Percentiles rank a stretch among this genome's conserved stretches.
Evolutionary conservation across 805 yeast genomes (phyloP).

Genomic region (Wickerhamiella spandovensis): DNA sequence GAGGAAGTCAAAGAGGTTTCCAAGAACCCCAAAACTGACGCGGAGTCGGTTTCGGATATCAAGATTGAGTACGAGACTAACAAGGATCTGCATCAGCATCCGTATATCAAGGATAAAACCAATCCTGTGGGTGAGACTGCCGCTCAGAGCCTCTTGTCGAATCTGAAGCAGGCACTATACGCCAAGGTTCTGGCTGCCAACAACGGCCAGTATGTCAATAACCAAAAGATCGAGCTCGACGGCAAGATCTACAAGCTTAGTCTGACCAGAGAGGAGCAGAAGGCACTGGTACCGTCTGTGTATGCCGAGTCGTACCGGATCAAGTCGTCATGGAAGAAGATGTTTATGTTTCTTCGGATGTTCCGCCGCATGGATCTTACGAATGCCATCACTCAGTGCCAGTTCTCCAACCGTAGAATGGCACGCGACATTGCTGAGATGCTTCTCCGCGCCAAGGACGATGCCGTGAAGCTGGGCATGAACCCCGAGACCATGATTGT

Average conservation of each 20-base stretch:
- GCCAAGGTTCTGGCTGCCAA: slow-evolving; percentile 43
- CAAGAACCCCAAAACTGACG: neutral
- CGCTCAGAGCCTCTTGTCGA: slow-evolving; percentile 44
- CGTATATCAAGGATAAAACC: slow-evolving; percentile 12
- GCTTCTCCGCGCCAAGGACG: slow-evolving; percentile 56
- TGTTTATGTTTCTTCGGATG: slow-evolving; percentile 64
- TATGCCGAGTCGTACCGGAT: slow-evolving; percentile 68
- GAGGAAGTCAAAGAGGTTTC: neutral
- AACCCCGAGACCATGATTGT: slow-evolving; percentile 53
- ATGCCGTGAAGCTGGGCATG: slow-evolving; percentile 48
- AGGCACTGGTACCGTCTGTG: slow-evolving; percentile 77
- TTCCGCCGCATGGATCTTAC: slow-evolving; percentile 57
- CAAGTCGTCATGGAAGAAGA: slow-evolving; percentile 80
- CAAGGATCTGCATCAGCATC: slow-evolving; percentile 14
- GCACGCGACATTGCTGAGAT: slow-evolving; percentile 67
- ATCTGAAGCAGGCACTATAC: slow-evolving; percentile 57
- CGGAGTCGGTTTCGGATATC: neutral
- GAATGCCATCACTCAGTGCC: slow-evolving; percentile 83
- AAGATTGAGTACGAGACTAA: slow-evolving; percentile 9
- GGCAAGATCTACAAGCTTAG: slow-evolving; percentile 42
- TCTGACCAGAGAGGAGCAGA: slow-evolving; percentile 52
- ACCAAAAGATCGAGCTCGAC: slow-evolving; percentile 33
- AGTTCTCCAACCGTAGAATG: slow-evolving; percentile 69
- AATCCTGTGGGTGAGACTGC: slow-evolving; percentile 43
- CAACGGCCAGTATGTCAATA: slow-evolving; percentile 58